phyloP scores from a whole-genome alignment of 768 basidiomycete species.

The Suillus clintonianus region DNA sequence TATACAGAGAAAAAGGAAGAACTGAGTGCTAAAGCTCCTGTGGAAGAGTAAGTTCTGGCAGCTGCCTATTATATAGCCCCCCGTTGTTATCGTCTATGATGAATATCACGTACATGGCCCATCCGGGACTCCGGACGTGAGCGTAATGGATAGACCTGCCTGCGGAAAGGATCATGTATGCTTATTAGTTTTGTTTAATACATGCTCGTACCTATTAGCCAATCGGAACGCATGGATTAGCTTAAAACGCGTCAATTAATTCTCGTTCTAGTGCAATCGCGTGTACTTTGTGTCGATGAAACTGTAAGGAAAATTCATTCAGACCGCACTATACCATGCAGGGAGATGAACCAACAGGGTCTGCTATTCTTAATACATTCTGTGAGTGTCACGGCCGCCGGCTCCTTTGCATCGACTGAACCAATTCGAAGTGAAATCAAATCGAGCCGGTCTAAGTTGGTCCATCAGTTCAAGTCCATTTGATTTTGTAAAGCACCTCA shows the following conservation, averaged over 20 bases:
- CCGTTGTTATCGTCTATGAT: neutral
- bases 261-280: neutral
- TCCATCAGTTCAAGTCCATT: slow-evolving; percentile 1
- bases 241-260: slow-evolving; percentile 2
- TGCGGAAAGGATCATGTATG: neutral
- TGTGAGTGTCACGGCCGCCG: slow-evolving; percentile 1
- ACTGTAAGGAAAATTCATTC: slow-evolving; percentile 1
- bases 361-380: neutral
- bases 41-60: neutral
- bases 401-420: neutral
- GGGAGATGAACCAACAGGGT: neutral
- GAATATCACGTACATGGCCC: neutral
- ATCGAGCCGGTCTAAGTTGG: slow-evolving; percentile 1
- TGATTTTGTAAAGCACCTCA: slow-evolving; percentile 1
- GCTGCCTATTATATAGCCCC: slow-evolving; percentile 22
- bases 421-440: neutral
- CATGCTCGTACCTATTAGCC: slow-evolving; percentile 1
- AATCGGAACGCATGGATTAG: slow-evolving; percentile 9
- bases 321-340: slow-evolving; percentile 11
- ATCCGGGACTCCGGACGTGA: slow-evolving; percentile 5
- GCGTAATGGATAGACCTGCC: slow-evolving; percentile 5
- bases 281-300: slow-evolving; percentile 1
- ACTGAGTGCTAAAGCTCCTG: neutral
- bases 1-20: slow-evolving; percentile 4
- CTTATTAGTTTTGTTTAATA: neutral